Base-by-base conservation (phyloP, 495 filamentous ascomycete species). In the Lentithecium fluviatile region DNA sequence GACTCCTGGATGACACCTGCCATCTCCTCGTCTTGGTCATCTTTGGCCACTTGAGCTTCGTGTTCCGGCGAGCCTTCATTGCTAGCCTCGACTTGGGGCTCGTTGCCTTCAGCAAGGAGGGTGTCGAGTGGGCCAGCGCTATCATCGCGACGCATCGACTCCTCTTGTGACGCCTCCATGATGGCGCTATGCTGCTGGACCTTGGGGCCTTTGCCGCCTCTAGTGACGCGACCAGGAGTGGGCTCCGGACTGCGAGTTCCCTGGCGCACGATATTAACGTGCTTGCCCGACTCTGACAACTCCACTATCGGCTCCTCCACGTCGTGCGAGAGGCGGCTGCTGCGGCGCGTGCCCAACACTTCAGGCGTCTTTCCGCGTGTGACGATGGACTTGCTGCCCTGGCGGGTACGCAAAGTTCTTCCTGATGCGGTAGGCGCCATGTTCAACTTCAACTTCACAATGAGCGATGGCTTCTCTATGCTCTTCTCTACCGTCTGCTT, bases 211-310 rank as follows among this genome's bases (percentile, higher is more conserved):
- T 90, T 91, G 12, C 73, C 74, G 40, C 82, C 84, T 40, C 85
- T 79, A 21, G 78, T 84, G 1, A 79, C 75, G 56, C 85, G 79
- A 25, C 70, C 55, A 48, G 78, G 32, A 13, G 47, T 70, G 29
- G 77, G 66, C 63, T 91, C 88, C 1, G 90, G 91, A 60, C 83
- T 90, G 38, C 71, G 78, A 12, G 88, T 90, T 40, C 81, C 83
- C 26, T 80, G 76, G 56, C 80, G 73, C 26, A 85, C 76, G 13
- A 82, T 76, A 54, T 81, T 68, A 55, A 85, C 82, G 70, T 95
- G 89, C 66, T 79, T 83, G 12, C 91, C 91, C 2, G 90, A 95
- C 66, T 85, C 86, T 0, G 89, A 85, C 32, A 95, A 76, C 17
- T 80, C 84, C 42, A 85, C 75, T 13, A 87, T 78, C 15, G 86